These are phyloP conservation scores for Vachellia pachyceras DNA, from an alignment of 306 rosid genomes.

Conservation along the genomic window DNA sequence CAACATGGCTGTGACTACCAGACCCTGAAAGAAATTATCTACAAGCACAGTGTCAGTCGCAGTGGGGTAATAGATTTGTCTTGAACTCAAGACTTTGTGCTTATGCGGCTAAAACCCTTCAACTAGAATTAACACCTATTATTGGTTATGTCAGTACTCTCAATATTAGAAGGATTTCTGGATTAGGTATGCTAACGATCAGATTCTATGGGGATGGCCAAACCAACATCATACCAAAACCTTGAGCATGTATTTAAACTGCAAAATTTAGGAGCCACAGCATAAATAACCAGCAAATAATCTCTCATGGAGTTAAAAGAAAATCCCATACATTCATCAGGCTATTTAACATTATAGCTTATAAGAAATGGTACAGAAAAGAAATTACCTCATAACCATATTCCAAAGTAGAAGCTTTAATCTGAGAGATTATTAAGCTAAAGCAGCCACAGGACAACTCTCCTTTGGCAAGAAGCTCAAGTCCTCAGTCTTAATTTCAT, in stretches of 20 bases:
- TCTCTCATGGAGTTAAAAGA: not conserved
- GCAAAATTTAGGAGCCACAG: not conserved
- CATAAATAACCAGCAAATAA: not conserved
- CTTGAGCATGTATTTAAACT: not conserved
- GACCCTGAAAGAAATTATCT: no score
- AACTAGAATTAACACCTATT: no score
- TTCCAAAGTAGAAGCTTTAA: not conserved
- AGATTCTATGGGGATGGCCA: not conserved
- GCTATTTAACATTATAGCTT: not conserved
- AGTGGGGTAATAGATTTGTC: no score
- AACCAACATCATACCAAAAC: not conserved
- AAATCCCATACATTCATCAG: not conserved
- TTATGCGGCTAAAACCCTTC: no score
- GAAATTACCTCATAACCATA: not conserved
- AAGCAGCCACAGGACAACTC: not conserved
- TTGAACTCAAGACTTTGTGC: no score
- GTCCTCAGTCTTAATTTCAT: not conserved
- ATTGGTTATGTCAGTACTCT: no score
- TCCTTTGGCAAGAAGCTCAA: not conserved
- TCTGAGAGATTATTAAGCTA: not conserved
- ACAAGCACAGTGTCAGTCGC: no score
- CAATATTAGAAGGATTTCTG: no score
- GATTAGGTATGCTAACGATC: no score
- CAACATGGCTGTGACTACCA: no score
- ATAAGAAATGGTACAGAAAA: not conserved